These are phyloP conservation scores for Leccinum fuscescens DNA, from an alignment of 1,284 basidiomycete genomes.

Conservation along the genomic window DNA sequence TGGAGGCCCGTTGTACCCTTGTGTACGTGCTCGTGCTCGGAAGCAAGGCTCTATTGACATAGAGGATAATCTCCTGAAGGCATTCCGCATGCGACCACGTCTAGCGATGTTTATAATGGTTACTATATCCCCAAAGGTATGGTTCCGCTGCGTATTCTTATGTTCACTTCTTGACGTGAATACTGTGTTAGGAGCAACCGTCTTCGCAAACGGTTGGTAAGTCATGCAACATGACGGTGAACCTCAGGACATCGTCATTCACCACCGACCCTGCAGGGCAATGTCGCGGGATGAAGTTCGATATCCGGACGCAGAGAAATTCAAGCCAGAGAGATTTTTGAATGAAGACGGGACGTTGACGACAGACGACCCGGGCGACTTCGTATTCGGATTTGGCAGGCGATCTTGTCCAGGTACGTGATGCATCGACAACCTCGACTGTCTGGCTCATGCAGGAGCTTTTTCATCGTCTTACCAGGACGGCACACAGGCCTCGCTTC, in stretches of 20 bases:
- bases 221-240: too few relatives aligned
- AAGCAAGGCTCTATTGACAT: not conserved
- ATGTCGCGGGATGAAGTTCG: not conserved
- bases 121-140: too few relatives aligned
- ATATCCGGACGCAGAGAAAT: constrained; percentile 16
- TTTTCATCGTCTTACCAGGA: constrained; percentile 3
- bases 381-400: constrained; percentile 22
- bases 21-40: not conserved
- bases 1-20: constrained; percentile 16
- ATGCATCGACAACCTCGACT: not conserved
- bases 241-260: not conserved
- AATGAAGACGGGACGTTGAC: constrained; percentile 13
- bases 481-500: constrained; percentile 16
- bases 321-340: constrained; percentile 23
- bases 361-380: constrained; percentile 13
- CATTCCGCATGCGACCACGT: too few relatives aligned
- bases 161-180: too few relatives aligned
- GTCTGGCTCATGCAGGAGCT: not conserved
- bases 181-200: too few relatives aligned
- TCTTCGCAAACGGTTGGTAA: too few relatives aligned
- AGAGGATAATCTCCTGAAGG: too few relatives aligned
- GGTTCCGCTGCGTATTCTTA: too few relatives aligned
- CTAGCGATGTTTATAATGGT: too few relatives aligned
- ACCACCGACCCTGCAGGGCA: not conserved
- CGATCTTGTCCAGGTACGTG: constrained; percentile 18